Evolutionary conservation across 2,329 filamentous ascomycete genomes (phyloP).

Genomic region (Ascochyta koolunga): DNA sequence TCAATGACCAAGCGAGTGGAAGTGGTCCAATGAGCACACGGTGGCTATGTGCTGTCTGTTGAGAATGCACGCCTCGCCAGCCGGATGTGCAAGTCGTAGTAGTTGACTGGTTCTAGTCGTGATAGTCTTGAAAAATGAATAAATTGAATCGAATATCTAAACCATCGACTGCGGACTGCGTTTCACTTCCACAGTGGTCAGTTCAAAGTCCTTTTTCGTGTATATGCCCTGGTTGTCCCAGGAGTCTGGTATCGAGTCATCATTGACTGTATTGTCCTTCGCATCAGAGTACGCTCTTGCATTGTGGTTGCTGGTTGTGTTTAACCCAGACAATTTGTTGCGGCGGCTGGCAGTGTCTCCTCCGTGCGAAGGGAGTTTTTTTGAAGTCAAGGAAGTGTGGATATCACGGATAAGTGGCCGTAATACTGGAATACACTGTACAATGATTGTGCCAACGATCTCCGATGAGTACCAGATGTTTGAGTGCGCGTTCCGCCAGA

Average conservation of each 20-base stretch:
- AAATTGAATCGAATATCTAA: constrained; percentile 8
- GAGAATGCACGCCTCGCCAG: background rate
- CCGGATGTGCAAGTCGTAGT: background rate
- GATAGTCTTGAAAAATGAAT: background rate
- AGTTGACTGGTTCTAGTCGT: background rate
- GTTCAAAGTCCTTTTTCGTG: constrained; percentile 33
- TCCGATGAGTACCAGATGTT: constrained; percentile 60
- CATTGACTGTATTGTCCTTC: constrained; percentile 18
- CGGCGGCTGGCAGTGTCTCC: constrained; percentile 14
- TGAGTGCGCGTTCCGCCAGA: constrained; percentile 56
- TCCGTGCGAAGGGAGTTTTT: constrained; percentile 30
- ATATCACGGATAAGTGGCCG: constrained; percentile 56
- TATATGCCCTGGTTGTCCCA: constrained; percentile 36
- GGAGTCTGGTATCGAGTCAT: constrained; percentile 23
- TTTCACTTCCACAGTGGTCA: constrained; percentile 26
- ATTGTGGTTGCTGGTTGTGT: constrained; percentile 21
- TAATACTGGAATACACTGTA: constrained; percentile 60
- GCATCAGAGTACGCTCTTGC: constrained; percentile 30
- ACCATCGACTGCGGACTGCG: constrained; percentile 13
- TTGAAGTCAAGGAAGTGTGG: constrained; percentile 48
- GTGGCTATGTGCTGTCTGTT: background rate
- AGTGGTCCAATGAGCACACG: background rate
- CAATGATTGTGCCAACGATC: constrained; percentile 61
- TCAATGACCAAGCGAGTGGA: background rate
- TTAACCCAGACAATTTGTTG: constrained; percentile 21